Conservation (phyloP, 1,139 yeast genomes). For the Nadsonia starkeyi-henricii region DNA sequence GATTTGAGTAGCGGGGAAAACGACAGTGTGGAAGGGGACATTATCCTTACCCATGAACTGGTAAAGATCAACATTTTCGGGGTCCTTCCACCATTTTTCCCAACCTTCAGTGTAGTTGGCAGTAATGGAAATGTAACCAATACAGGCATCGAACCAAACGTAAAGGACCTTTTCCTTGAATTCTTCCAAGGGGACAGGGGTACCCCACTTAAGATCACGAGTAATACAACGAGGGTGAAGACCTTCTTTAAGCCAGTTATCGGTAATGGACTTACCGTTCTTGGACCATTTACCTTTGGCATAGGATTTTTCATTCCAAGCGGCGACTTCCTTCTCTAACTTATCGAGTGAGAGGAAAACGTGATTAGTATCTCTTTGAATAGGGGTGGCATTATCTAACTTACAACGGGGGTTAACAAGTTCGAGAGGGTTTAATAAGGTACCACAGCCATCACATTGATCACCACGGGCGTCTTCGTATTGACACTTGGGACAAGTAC, state of each 20-base stretch:
- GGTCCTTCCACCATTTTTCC: slow-evolving; percentile 88
- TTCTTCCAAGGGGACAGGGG: slow-evolving; percentile 77
- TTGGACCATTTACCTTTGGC: slow-evolving; percentile 79
- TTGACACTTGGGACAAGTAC: slow-evolving; percentile 88
- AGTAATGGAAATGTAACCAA: slow-evolving; percentile 91
- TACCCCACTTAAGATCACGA: slow-evolving; percentile 96
- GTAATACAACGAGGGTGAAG: slow-evolving; percentile 91
- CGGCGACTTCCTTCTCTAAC: slow-evolving; percentile 56
- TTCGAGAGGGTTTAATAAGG: slow-evolving; percentile 79
- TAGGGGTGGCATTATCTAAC: slow-evolving; percentile 70
- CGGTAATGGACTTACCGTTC: slow-evolving; percentile 75
- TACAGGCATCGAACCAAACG: slow-evolving; percentile 98
- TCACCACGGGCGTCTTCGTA: slow-evolving; percentile 98
- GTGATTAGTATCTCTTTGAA: slow-evolving; percentile 70
- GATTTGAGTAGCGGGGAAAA: slow-evolving; percentile 82
- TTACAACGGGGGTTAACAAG: slow-evolving; percentile 91
- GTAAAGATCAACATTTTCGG: slow-evolving; percentile 69
- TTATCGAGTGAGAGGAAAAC: slow-evolving; percentile 73
- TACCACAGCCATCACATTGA: slow-evolving; percentile 96
- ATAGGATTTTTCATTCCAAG: slow-evolving; percentile 60
- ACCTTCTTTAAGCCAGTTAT: slow-evolving; percentile 90
- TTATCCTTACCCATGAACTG: slow-evolving; percentile 99
- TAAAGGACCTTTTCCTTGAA: slow-evolving; percentile 81
- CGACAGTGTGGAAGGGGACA: slow-evolving; percentile 96
- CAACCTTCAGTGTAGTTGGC: slow-evolving; percentile 79